Percentiles rank a stretch among this genome's conserved stretches.
Evolutionary conservation across 2,329 filamentous ascomycete species (phyloP).

Genomic region (Penicillium verrucosum): DNA sequence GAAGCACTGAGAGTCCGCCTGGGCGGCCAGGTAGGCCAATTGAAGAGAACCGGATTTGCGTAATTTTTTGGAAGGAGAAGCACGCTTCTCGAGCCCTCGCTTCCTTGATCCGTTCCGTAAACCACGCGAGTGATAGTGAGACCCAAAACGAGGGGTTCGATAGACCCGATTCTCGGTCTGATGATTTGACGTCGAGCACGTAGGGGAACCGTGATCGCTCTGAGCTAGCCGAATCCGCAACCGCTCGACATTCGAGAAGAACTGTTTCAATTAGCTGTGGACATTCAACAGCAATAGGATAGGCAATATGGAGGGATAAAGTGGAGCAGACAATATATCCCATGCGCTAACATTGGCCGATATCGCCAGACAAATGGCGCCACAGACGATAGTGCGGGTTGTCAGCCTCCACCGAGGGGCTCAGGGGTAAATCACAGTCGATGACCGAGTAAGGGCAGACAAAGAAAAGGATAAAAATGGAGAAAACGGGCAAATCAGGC

Average conservation of each 20-base stretch:
- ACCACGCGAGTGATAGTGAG: conserved; percentile 17
- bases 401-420: conserved; percentile 7
- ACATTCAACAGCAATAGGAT: conserved; percentile 1
- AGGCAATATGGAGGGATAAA: conserved; percentile 9
- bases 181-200: conserved; percentile 18
- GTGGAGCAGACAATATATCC: conserved; percentile 1
- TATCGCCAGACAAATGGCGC: background rate
- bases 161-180: conserved; percentile 19
- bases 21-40: conserved; percentile 42
- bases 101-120: conserved; percentile 15
- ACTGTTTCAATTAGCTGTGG: conserved; percentile 28
- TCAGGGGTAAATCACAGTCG: conserved; percentile 11
- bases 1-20: conserved; percentile 65
- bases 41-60: conserved; percentile 38
- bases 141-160: conserved; percentile 12
- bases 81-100: conserved; percentile 17
- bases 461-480: background rate
- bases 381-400: conserved; percentile 14
- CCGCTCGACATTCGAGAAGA: conserved; percentile 43
- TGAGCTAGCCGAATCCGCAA: conserved; percentile 36
- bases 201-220: conserved; percentile 24
- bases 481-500: background rate
- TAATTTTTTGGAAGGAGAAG: conserved; percentile 22
- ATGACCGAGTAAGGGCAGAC: background rate
- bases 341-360: conserved; percentile 1